Base-by-base conservation (phyloP, 2,329 filamentous ascomycete species). In the Pseudogymnoascus sp. region DNA sequence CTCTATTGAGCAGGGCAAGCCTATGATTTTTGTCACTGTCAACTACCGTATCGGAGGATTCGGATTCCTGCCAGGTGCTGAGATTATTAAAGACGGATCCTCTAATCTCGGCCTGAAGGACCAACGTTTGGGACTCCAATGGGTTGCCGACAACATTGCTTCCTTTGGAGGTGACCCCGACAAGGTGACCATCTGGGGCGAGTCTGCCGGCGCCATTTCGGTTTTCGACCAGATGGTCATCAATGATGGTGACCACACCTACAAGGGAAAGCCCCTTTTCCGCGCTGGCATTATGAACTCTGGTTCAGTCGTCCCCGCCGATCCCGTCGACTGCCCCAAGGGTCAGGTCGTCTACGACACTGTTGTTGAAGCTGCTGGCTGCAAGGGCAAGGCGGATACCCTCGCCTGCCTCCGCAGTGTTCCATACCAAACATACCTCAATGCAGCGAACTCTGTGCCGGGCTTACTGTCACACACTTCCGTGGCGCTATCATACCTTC, bases 181-280 rank as follows among this genome's bases (percentile, higher is more conserved):
- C n/a, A 89, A 89, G 72, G 89, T 93, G 5, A 93, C 89, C 0
- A 87, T 93, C 64, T 91, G 87, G 87, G 90, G 90, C 25, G 86
- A 93, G 71, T 50, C 37, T 31, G 87, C 88, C 0, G 87, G 88
- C 0, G 78, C 85, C 12, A 91, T 92, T 66, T 91, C 88, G 0
- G 88, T 90, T 1, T 82, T 89, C 59, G 84, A 92, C 69, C 90
- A 93, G 68, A 91, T 91, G 83, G 77, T 84, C 1, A 77, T 93
- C 10, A 91, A 90, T 68, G 82, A 85, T 36, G 90, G 90, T 5
- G 79, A 93, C 73, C 84, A 85, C 71, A 86, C 78, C 0, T 92
- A 93, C 77, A 91, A 92, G 2, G 88, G 86, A 62, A 85, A 88
- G 69, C 79, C 86, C 1, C 79, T 95, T 0, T 93, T 95, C 81